phyloP scores from a whole-genome alignment of 345 rosid genomes.

The Rhodomyrtus tomentosa region DNA sequence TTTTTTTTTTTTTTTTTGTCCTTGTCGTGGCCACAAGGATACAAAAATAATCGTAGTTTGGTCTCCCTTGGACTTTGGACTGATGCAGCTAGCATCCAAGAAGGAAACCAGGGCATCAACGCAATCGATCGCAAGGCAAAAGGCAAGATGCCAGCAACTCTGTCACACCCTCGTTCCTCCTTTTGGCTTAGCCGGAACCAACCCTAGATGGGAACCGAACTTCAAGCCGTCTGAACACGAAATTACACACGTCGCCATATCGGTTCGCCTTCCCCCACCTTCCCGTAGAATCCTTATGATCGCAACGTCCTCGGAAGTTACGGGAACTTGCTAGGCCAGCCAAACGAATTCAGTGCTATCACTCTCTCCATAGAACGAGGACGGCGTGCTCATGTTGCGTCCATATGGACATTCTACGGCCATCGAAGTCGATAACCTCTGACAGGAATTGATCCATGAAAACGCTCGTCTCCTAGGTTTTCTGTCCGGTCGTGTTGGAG shows the following conservation, averaged over 20 bases:
- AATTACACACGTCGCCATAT: background rate
- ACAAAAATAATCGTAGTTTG: background rate
- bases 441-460: background rate
- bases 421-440: background rate
- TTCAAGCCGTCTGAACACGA: background rate
- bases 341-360: background rate
- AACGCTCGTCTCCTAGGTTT: background rate
- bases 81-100: background rate
- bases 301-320: background rate
- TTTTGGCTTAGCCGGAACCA: background rate
- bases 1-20: too few relatives aligned
- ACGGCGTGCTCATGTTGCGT: background rate
- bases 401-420: background rate
- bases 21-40: background rate
- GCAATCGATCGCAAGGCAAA: background rate
- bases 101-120: background rate
- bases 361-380: background rate
- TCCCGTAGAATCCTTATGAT: background rate
- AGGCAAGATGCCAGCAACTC: background rate
- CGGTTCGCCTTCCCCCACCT: background rate
- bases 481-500: background rate
- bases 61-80: background rate
- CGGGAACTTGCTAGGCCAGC: background rate
- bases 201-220: background rate
- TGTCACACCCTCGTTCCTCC: background rate